A percentile compares a stretch with the other conserved stretches of the same genome.
phyloP scores from a whole-genome alignment of 2,329 filamentous ascomycete genomes.

The Paecilomyces niveus region DNA sequence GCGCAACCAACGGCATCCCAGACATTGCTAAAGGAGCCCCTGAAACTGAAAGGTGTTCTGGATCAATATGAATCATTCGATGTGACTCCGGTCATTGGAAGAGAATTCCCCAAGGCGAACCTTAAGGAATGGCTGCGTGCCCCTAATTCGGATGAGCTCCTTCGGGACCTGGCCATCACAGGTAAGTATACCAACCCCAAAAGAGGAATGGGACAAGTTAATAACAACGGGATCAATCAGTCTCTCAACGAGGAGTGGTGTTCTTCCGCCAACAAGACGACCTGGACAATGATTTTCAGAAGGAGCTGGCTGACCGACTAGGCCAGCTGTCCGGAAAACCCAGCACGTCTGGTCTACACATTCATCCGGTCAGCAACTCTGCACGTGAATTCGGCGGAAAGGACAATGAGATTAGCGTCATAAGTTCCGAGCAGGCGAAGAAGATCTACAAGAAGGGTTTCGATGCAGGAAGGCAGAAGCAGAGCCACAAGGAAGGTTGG shows the following conservation, averaged over 20 bases:
- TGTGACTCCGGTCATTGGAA: conserved; percentile 45
- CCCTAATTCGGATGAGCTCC: conserved; percentile 27
- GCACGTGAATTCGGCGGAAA: conserved; percentile 39
- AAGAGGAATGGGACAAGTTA: background rate
- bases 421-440: conserved; percentile 35
- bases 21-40: conserved; percentile 13
- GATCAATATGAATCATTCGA: conserved; percentile 42
- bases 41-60: conserved; percentile 35
- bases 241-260: background rate
- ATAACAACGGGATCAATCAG: background rate
- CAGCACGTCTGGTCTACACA: conserved; percentile 38
- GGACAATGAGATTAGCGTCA: conserved; percentile 45
- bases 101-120: conserved; percentile 39
- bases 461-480: conserved; percentile 11
- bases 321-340: conserved; percentile 43
- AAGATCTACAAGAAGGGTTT: conserved; percentile 26
- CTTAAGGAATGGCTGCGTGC: conserved; percentile 43
- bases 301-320: conserved; percentile 26
- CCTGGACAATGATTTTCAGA: background rate
- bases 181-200: conserved; percentile 11
- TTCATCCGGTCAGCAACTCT: conserved; percentile 44
- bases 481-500: conserved; percentile 39
- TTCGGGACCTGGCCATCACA: conserved; percentile 29
- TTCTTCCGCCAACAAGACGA: background rate
- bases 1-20: background rate